These are phyloP conservation scores for Trichoderma orchidacearum DNA, from an alignment of 495 filamentous ascomycete genomes.

Conservation along the genomic window DNA sequence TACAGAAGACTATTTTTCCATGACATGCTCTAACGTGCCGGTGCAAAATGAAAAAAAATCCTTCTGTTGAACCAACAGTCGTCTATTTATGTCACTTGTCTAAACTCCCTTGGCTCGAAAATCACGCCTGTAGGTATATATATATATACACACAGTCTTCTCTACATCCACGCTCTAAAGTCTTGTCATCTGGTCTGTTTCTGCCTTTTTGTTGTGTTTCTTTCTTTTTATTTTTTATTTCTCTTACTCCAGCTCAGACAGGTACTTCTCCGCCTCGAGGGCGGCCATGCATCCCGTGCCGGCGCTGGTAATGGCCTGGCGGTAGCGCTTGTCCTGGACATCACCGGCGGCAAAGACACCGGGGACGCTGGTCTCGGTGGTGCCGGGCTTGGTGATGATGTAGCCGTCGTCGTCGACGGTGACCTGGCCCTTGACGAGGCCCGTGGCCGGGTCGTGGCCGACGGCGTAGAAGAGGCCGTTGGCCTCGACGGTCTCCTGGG, in stretches of 20 bases:
- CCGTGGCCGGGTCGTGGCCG: slow-evolving; percentile 88
- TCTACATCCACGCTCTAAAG: not conserved
- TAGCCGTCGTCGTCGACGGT: slow-evolving; percentile 78
- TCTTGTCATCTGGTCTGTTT: not conserved
- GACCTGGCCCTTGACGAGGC: slow-evolving; percentile 74
- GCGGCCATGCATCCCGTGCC: slow-evolving; percentile 91
- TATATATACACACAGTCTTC: too few species aligned
- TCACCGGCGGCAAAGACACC: slow-evolving; percentile 96
- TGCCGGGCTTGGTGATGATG: slow-evolving; percentile 77
- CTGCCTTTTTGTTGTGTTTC: slow-evolving; percentile 9
- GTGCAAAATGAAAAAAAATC: too few species aligned
- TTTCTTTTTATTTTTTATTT: not conserved
- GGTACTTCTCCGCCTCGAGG: slow-evolving; percentile 84
- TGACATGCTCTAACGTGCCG: too few species aligned
- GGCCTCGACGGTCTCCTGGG: slow-evolving; percentile 68
- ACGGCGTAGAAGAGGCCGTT: slow-evolving; percentile 97
- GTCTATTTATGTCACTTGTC: too few species aligned
- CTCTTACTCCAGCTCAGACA: slow-evolving; percentile 56
- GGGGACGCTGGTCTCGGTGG: slow-evolving; percentile 73
- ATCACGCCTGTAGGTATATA: too few species aligned
- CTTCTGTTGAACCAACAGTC: too few species aligned
- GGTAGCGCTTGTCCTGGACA: slow-evolving; percentile 96
- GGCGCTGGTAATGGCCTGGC: slow-evolving; percentile 95
- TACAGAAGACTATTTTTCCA: too few species aligned
- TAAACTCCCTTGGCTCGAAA: too few species aligned